These are phyloP conservation scores for Nelumbo lutea DNA, from an alignment of 164 flowering plant genomes.

Conservation along the genomic window DNA sequence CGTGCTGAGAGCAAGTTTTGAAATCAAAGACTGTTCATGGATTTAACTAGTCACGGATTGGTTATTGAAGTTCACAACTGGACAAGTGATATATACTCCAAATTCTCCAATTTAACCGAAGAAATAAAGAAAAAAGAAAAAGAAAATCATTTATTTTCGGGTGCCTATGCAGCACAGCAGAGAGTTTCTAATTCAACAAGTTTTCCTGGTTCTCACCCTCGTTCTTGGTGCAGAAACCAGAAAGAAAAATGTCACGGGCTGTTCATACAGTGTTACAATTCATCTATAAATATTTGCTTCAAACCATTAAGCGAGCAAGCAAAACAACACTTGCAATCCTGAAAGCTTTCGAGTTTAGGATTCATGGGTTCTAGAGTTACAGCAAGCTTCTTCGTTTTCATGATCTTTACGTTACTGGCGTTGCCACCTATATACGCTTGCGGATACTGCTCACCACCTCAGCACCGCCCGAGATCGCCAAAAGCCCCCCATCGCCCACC, in stretches of 20 bases:
- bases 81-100: slow-evolving; percentile 21
- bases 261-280: not conserved
- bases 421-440: slow-evolving; percentile 56
- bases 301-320: not conserved
- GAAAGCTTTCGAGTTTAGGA: slow-evolving; percentile 3
- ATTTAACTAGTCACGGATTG: slow-evolving; percentile 38
- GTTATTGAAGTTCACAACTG: slow-evolving; percentile 26
- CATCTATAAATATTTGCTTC: not conserved
- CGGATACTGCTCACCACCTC: slow-evolving; percentile 29
- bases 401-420: slow-evolving; percentile 34
- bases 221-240: not conserved
- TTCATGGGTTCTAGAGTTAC: slow-evolving; percentile 31
- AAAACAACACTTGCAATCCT: not conserved
- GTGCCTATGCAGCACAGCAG: no score
- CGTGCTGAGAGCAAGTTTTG: slow-evolving; percentile 17
- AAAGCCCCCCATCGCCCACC: no score
- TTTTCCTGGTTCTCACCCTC: not conserved
- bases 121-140: not conserved
- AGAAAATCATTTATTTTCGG: not conserved
- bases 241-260: not conserved
- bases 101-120: slow-evolving; percentile 11
- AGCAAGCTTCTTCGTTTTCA: slow-evolving; percentile 35
- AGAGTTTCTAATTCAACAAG: no score
- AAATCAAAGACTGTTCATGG: slow-evolving; percentile 23
- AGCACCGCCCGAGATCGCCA: slow-evolving; percentile 19